These are phyloP conservation scores for Turnera subulata DNA, from an alignment of 345 rosid genomes.

Conservation along the genomic window DNA sequence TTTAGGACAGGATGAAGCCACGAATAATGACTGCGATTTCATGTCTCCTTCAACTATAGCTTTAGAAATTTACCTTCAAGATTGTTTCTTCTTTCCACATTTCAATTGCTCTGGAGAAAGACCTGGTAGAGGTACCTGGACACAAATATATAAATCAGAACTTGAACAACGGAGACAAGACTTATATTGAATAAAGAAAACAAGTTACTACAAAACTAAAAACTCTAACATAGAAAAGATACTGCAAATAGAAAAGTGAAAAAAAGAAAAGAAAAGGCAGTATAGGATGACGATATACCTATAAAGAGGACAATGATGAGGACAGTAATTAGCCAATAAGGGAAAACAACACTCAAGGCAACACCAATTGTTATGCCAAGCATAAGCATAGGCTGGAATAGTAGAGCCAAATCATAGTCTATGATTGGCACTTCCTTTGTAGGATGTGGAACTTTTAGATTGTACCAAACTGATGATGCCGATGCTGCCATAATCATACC, in stretches of 20 bases:
- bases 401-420: constrained; percentile 83
- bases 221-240: too few relatives aligned
- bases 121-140: constrained; percentile 79
- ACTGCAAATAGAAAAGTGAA: too few relatives aligned
- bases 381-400: constrained; percentile 92
- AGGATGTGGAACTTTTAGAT: constrained; percentile 79
- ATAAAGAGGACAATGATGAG: constrained; percentile 83
- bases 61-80: constrained; percentile 41
- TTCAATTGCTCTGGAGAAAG: constrained; percentile 59
- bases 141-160: constrained; percentile 3
- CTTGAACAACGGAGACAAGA: neutral
- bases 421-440: constrained; percentile 80
- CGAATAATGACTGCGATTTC: neutral
- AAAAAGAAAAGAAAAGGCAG: neutral
- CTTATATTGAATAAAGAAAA: neutral
- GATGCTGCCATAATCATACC: constrained; percentile 99
- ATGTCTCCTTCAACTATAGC: neutral
- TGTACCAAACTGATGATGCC: constrained; percentile 90
- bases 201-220: neutral
- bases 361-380: constrained; percentile 94
- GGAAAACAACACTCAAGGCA: constrained; percentile 83
- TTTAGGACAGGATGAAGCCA: neutral
- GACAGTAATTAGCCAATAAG: constrained; percentile 92
- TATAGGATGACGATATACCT: constrained; percentile 29
- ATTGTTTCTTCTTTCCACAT: constrained; percentile 96